Base-by-base conservation (phyloP, 495 filamentous ascomycete genomes). In the Parathielavia hyrcaniae region DNA sequence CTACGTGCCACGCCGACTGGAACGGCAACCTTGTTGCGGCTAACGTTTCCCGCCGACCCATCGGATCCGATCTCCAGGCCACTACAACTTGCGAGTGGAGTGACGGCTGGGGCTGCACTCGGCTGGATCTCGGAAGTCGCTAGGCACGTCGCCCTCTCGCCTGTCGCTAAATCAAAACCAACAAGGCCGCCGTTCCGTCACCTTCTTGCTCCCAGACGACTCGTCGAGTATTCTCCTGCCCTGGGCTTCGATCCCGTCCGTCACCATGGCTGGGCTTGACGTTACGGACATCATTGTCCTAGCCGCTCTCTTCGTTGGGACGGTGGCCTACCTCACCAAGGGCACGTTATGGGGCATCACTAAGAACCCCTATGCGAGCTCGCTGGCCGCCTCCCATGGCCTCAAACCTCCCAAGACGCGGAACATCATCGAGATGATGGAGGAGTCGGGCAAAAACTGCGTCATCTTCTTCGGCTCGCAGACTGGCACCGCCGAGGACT, bases 381-480 rank as follows among this genome's bases (percentile, higher is more conserved):
- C 87, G 22, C 82, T 87, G 61, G 76, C 84, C 14, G 73, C 73
- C 53, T 74, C 81, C 60, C 91, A 90, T 71, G 86, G 84, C 61
- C 78, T 77, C 53, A 95, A 89, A 73, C 81, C 85, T n/a, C 90
- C 87, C 57, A 91, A 90, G 76, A 90, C 91, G 49, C 80, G 92
- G 62, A 88, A 97, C 71, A 90, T 99, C 55, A 59, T 97, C 26
- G 88, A 97, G 77, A 95, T 92, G 77, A 87, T 99, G 87, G 88
- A 97, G 36, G 89, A 97, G 75, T 86, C 81, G 4, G 87, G 86
- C 70, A 97, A 97, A 77, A 97, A 99, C 73, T 96, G 91, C 75
- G 86, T 99, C 55, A 87, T 97, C 60, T 96, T 99, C 77, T 99
- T 96, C 66, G 93, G 92, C 50, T 97, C 93, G 49, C 93, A 99